phyloP scores from a whole-genome alignment of 306 rosid species.

The Echinosophora koreensis region DNA sequence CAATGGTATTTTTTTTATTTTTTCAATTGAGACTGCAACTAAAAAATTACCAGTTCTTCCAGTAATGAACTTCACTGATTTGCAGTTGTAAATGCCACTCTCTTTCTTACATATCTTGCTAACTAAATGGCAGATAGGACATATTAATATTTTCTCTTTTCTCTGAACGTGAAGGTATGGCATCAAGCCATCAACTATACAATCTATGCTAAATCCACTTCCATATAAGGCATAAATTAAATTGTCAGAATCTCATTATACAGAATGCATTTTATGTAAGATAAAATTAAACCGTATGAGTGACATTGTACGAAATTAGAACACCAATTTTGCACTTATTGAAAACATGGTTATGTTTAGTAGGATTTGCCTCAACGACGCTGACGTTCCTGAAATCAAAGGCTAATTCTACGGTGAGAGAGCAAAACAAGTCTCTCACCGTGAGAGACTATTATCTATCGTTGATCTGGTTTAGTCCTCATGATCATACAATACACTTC shows the following conservation, averaged over 20 bases:
- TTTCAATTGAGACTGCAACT: not conserved
- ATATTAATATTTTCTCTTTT: not conserved
- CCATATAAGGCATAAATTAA: not conserved
- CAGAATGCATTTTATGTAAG: too few species aligned
- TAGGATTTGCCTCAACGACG: too few species aligned
- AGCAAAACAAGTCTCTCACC: too few species aligned
- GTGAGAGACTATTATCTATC: too few species aligned
- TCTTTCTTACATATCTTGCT: not conserved
- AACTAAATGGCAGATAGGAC: not conserved
- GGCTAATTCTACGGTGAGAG: too few species aligned
- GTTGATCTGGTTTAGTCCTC: too few species aligned
- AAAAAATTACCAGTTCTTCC: not conserved
- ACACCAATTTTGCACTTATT: too few species aligned
- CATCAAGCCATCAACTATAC: not conserved
- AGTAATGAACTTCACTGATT: constrained; percentile 6
- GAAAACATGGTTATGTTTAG: too few species aligned
- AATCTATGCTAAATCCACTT: not conserved
- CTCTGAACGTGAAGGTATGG: not conserved
- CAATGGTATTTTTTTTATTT: not conserved
- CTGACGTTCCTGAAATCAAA: too few species aligned
- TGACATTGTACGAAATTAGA: too few species aligned
- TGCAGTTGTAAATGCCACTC: not conserved
- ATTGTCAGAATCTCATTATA: not conserved
- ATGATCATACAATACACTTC: too few species aligned
- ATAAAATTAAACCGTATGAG: too few species aligned